These are phyloP conservation scores for Morella rubra DNA, from an alignment of 306 rosid species.

Conservation along the genomic window DNA sequence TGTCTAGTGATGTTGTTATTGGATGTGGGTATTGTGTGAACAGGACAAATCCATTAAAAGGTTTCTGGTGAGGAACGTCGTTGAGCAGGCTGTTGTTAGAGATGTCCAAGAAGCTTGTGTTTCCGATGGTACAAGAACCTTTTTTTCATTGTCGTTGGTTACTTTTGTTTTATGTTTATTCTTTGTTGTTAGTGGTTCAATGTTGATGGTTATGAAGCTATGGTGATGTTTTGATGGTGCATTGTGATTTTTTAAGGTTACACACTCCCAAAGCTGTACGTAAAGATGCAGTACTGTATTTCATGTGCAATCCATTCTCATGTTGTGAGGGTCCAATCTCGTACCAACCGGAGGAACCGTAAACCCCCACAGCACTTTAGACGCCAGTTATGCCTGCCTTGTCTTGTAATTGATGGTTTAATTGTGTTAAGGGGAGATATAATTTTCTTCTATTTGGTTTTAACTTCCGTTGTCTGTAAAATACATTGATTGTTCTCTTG, in stretches of 20 bases:
- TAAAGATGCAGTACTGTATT: constrained; percentile 96
- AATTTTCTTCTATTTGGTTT: neutral
- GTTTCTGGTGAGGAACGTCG: constrained; percentile 88
- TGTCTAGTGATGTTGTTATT: neutral
- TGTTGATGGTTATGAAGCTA: neutral
- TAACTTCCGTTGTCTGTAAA: neutral
- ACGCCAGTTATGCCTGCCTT: constrained; percentile 57
- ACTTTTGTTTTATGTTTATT: neutral
- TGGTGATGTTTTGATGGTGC: neutral
- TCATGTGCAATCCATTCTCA: constrained; percentile 97
- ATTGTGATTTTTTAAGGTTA: constrained; percentile 45
- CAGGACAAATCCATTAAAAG: constrained; percentile 45
- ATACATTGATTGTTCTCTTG: neutral
- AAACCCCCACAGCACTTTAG: constrained; percentile 86
- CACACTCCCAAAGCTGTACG: constrained; percentile 88
- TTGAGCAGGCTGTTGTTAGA: constrained; percentile 95
- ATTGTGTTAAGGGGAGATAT: neutral
- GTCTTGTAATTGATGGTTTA: neutral
- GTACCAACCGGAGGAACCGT: constrained; percentile 78
- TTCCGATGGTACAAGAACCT: constrained; percentile 53
- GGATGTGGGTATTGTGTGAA: neutral
- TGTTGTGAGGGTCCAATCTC: constrained; percentile 91
- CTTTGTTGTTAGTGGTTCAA: neutral
- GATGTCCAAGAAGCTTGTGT: constrained; percentile 98
- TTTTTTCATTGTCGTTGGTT: neutral